Base-by-base conservation (phyloP, 768 basidiomycete genomes). In the Austroboletus eburneus region DNA sequence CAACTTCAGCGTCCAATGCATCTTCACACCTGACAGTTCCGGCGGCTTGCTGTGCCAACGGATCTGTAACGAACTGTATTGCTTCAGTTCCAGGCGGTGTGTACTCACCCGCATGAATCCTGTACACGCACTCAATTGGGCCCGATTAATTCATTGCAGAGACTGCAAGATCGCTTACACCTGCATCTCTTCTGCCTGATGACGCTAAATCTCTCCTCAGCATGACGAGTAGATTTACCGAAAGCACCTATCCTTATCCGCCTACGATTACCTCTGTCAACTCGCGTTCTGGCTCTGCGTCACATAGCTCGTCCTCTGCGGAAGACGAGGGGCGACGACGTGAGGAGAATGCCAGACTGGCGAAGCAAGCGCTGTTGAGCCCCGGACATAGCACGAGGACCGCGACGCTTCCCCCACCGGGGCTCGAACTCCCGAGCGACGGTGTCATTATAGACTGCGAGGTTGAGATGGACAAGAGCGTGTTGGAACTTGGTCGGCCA, bases 401-500 rank as follows among this genome's bases (percentile, higher is more conserved):
- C 1, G 37, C 69, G 30, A 72, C 72, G 9, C 64, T 72, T 21
- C 73, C 72, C 14, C 17, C 43, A 8, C 48, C 29, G 18, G 48
- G 46, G 13, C 42, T 44, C 6, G 45, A 46, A 13, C n/a, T 20
- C 0, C 46, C 52, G 24, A 24, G 43, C 16, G 49, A 43, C 23
- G 45, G 47, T 10, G 24, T 18, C 6, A 5, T 35, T 9, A 51
- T 48, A 12, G 48, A 39, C 3, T 39, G 27, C 18, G 52, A 40
- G 18, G 27, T 41, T 32, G 56, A 86, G 58, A 78, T 83, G 75
- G 86, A 90, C 58, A 81, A 80, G 7, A 86, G 85, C 14, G 91
- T 93, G 30, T 69, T 85, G 55, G 72, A 71, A 16, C 83, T 92
- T 65, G 85, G 81, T 20, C 78, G 91, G 39, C 87, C 91, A 14